Conservation (phyloP, 495 filamentous ascomycete species). For the Xylaria intraflava region DNA sequence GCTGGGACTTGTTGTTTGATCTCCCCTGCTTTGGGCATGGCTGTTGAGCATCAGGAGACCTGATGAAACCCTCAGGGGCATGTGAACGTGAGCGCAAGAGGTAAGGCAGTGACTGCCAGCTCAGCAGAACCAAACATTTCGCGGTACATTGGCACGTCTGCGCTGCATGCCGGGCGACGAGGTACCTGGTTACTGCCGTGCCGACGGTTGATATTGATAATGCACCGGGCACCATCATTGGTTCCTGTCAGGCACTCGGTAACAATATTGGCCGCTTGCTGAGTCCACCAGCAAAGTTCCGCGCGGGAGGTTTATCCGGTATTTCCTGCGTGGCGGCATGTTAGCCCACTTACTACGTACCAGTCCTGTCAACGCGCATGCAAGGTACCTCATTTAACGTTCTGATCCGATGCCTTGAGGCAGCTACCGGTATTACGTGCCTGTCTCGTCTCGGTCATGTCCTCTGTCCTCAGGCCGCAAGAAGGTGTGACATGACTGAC, state of each 20-base stretch:
- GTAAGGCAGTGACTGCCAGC: conserved; percentile 1
- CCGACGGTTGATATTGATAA: neutral
- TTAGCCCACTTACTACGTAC: neutral
- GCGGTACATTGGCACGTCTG: too few species aligned
- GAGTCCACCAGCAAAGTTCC: too few species aligned
- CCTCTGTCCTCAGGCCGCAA: too few species aligned
- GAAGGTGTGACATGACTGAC: too few species aligned
- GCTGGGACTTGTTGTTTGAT: neutral
- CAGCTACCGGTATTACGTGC: neutral
- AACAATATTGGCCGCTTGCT: neutral
- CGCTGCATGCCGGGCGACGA: neutral
- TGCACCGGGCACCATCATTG: too few species aligned
- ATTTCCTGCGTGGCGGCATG: neutral
- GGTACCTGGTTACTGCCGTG: neutral
- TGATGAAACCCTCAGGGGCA: neutral
- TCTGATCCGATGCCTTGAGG: neutral
- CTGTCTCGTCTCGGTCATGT: too few species aligned
- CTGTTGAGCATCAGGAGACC: neutral
- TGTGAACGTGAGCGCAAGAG: neutral
- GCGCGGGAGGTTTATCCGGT: too few species aligned
- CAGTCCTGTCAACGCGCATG: neutral
- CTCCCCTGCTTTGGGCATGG: neutral
- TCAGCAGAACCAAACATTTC: conserved; percentile 5
- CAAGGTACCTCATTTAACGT: neutral
- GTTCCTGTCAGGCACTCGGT: neutral